Evolutionary conservation across 768 basidiomycete species (phyloP).

Genomic region (Leucosporidium scottii): DNA sequence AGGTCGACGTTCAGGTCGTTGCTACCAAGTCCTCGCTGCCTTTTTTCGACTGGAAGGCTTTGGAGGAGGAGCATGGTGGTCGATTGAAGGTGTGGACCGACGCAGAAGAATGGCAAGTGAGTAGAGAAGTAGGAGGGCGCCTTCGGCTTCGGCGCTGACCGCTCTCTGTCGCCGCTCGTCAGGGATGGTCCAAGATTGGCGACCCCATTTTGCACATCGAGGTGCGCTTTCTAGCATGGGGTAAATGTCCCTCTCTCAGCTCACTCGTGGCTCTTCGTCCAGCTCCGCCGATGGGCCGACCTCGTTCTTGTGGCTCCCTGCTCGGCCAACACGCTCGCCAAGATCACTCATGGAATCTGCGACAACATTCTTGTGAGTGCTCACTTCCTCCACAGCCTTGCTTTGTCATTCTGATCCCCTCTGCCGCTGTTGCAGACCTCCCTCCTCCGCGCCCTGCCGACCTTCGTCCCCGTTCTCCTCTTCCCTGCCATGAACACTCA

Average conservation of each 20-base stretch:
- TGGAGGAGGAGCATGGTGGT: slow-evolving; percentile 44
- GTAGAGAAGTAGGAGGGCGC: slow-evolving; percentile 38
- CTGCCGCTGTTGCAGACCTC: slow-evolving; percentile 44
- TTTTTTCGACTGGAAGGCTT: slow-evolving; percentile 60
- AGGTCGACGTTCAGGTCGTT: slow-evolving; percentile 74
- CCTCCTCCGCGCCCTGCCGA: slow-evolving; percentile 72
- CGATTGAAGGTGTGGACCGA: slow-evolving; percentile 74
- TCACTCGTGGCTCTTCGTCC: not conserved
- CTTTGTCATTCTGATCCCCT: slow-evolving; percentile 1
- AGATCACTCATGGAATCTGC: slow-evolving; percentile 79
- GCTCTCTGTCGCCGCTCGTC: not conserved
- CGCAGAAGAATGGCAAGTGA: slow-evolving; percentile 84
- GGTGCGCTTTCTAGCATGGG: slow-evolving; percentile 44
- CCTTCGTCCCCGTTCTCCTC: slow-evolving; percentile 69
- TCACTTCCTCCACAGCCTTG: not conserved
- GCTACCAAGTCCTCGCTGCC: slow-evolving; percentile 68
- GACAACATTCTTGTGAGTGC: slow-evolving; percentile 74
- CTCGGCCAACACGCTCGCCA: slow-evolving; percentile 91
- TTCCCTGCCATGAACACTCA: slow-evolving; percentile 99
- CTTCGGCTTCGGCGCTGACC: not conserved
- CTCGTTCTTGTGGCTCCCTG: slow-evolving; percentile 91
- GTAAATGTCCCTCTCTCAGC: too few relatives aligned
- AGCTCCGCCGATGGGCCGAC: slow-evolving; percentile 73
- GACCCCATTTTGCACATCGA: slow-evolving; percentile 96
- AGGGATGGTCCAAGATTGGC: slow-evolving; percentile 69